Conservation (phyloP, 2,329 filamentous ascomycete species). For the Hawksworthiomyces lignivorus region DNA sequence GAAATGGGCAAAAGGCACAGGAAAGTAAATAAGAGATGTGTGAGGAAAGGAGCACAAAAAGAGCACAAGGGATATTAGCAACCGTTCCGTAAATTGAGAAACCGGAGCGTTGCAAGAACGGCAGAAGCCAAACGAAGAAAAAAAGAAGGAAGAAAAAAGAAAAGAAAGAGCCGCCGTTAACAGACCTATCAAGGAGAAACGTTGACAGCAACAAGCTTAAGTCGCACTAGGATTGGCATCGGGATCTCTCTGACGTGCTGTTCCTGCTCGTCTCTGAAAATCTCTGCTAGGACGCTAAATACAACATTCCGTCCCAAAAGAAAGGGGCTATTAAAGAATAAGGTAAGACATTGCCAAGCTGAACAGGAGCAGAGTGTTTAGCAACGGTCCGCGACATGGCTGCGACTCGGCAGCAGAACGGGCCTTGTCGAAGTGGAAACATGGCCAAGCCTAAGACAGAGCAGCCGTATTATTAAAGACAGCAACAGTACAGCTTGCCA, state of each 20-base stretch:
- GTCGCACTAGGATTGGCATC: neutral
- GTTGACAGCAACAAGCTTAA: neutral
- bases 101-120: conserved; percentile 8
- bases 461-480: no score
- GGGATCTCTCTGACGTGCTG: neutral
- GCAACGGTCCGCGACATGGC: conserved; percentile 12
- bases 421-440: neutral
- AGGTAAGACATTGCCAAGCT: conserved; percentile 8
- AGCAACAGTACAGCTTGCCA: no score
- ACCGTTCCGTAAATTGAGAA: conserved; percentile 3
- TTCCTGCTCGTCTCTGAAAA: no score
- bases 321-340: no score
- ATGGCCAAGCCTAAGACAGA: no score
- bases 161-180: neutral
- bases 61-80: neutral
- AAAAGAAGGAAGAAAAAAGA: neutral
- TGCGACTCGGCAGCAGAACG: conserved; percentile 11
- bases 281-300: no score
- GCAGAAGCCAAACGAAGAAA: neutral
- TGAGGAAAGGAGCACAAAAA: neutral
- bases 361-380: conserved; percentile 7
- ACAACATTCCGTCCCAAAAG: no score
- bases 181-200: no score
- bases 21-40: neutral
- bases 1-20: neutral